Evolutionary conservation across 2,329 filamentous ascomycete species (phyloP).

Genomic region (Dryadomyces quercus-mongolicae): DNA sequence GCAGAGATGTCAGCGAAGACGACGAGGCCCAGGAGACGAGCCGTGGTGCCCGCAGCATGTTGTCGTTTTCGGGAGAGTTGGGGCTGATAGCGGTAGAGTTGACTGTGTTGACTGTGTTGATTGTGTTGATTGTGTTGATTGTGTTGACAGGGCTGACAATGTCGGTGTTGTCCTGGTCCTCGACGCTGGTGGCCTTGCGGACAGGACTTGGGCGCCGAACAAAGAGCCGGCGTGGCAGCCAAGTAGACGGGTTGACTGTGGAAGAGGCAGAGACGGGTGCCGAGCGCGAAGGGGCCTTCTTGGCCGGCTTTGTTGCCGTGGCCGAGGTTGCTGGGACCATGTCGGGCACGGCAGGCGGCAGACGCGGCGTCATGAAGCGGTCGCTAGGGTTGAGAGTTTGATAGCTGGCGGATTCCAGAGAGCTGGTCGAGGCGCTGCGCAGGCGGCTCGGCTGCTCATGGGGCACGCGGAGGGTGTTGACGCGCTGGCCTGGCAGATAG

Average conservation of each 20-base stretch:
- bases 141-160: neutral
- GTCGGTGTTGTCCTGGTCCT: neutral
- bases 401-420: conserved; percentile 43
- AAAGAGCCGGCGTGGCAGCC: conserved; percentile 11
- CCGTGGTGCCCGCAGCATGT: conserved; percentile 8
- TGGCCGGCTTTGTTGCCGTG: neutral
- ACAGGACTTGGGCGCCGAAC: conserved; percentile 4
- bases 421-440: conserved; percentile 55
- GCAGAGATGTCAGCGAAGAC: conserved; percentile 1
- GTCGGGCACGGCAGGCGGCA: conserved; percentile 32
- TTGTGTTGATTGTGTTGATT: neutral
- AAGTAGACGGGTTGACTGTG: neutral
- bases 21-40: conserved; percentile 7
- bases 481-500: conserved; percentile 72
- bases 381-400: conserved; percentile 70
- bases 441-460: conserved; percentile 48
- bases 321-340: neutral
- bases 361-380: conserved; percentile 60
- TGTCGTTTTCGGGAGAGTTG: neutral
- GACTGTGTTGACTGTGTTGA: neutral
- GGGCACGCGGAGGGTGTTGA: conserved; percentile 78
- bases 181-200: neutral
- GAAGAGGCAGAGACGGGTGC: neutral
- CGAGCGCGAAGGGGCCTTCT: neutral
- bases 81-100: neutral